phyloP scores from a whole-genome alignment of 2,329 filamentous ascomycete genomes.

The Rutstroemia sp. region DNA sequence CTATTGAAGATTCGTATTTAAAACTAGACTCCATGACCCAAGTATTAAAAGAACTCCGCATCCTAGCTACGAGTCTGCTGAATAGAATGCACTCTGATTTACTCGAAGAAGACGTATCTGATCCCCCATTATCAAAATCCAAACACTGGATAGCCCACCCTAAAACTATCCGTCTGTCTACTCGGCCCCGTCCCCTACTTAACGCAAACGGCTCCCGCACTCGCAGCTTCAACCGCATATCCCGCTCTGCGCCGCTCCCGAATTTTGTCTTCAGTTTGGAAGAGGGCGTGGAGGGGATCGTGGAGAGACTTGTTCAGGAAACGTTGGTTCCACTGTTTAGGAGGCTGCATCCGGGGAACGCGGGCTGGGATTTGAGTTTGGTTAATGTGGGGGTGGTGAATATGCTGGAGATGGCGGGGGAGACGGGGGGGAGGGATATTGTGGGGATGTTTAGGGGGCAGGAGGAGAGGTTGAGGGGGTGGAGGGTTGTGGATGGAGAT shows the following conservation, averaged over 20 bases:
- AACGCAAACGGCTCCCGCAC: slow-evolving; percentile 44
- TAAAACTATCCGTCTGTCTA: slow-evolving; percentile 72
- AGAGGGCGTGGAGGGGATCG: slow-evolving; percentile 50
- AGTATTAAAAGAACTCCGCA: slow-evolving; percentile 60
- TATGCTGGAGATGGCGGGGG: slow-evolving; percentile 53
- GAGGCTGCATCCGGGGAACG: slow-evolving; percentile 56
- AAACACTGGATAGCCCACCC: slow-evolving; percentile 70
- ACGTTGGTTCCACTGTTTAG: slow-evolving; percentile 65
- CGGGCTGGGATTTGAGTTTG: slow-evolving; percentile 71
- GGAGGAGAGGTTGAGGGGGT: slow-evolving; percentile 60
- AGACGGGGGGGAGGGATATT: slow-evolving; percentile 61
- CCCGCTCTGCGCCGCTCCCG: slow-evolving; percentile 67
- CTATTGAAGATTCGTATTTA: slow-evolving; percentile 87
- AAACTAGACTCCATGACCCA: slow-evolving; percentile 57
- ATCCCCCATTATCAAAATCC: slow-evolving; percentile 11
- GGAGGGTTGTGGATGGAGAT: slow-evolving; percentile 44
- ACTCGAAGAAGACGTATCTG: slow-evolving; percentile 39
- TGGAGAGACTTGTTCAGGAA: slow-evolving; percentile 63
- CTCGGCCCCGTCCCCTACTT: slow-evolving; percentile 51
- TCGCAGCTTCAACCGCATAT: slow-evolving; percentile 61
- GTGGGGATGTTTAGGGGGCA: slow-evolving; percentile 74
- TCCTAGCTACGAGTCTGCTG: slow-evolving; percentile 63
- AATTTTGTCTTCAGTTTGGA: slow-evolving; percentile 62
- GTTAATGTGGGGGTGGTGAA: slow-evolving; percentile 85
- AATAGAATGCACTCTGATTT: slow-evolving; percentile 75